These are phyloP conservation scores for Suillus luteus DNA, from an alignment of 768 basidiomycete species.

Conservation along the genomic window DNA sequence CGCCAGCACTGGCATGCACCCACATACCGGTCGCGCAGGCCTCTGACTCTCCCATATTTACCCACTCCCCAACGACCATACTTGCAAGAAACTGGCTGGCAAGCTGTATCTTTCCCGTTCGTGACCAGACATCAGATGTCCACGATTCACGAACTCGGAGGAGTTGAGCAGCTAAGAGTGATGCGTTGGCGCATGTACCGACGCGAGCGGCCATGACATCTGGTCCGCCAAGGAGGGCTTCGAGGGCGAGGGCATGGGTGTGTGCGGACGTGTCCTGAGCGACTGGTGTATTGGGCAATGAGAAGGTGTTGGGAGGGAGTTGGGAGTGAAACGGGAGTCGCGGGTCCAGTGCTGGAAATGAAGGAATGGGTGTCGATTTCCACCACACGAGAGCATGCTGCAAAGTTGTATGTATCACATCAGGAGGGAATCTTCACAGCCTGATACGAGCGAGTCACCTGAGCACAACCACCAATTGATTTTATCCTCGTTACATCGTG, in stretches of 20 bases:
- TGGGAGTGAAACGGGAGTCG: slow-evolving; percentile 69
- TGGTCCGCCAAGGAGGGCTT: slow-evolving; percentile 75
- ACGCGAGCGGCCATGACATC: slow-evolving; percentile 77
- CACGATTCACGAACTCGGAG: slow-evolving; percentile 78
- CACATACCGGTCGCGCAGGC: slow-evolving; percentile 81
- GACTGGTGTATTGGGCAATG: slow-evolving; percentile 71
- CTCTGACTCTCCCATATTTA: slow-evolving; percentile 72
- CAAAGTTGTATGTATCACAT: slow-evolving; percentile 12
- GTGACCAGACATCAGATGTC: slow-evolving; percentile 75
- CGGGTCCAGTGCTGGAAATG: slow-evolving; percentile 72
- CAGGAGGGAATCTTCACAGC: background rate
- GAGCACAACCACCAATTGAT: slow-evolving; percentile 77
- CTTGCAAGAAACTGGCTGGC: slow-evolving; percentile 75
- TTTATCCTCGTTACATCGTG: slow-evolving; percentile 73
- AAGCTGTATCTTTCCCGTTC: slow-evolving; percentile 77
- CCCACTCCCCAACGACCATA: slow-evolving; percentile 70
- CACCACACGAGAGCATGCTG: slow-evolving; percentile 84
- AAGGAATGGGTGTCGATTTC: slow-evolving; percentile 76
- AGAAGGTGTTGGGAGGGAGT: slow-evolving; percentile 66
- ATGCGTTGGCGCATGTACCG: slow-evolving; percentile 70
- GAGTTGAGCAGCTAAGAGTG: slow-evolving; percentile 73
- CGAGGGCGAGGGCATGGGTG: slow-evolving; percentile 73
- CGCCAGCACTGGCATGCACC: slow-evolving; percentile 43
- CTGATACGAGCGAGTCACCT: slow-evolving; percentile 45
- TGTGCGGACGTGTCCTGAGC: slow-evolving; percentile 82